Conservation (phyloP, 1,284 basidiomycete species). For the Phylloboletellus chloephorus region DNA sequence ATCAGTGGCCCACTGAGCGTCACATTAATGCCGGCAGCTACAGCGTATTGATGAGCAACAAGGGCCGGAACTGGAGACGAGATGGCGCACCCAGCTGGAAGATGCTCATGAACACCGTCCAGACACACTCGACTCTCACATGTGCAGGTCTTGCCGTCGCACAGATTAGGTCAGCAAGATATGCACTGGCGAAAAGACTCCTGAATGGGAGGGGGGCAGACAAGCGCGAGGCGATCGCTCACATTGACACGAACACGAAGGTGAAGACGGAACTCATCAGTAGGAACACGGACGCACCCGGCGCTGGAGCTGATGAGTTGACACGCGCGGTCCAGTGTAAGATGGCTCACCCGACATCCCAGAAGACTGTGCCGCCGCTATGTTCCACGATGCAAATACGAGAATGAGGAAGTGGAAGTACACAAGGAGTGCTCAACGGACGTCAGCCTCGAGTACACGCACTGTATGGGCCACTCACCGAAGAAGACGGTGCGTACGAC, state of each 20-base stretch:
- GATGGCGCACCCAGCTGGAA: slow-evolving; percentile 44
- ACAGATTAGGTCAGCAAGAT: slow-evolving; percentile 36
- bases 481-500: slow-evolving; percentile 53
- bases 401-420: slow-evolving; percentile 49
- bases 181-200: slow-evolving; percentile 19
- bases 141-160: slow-evolving; percentile 36
- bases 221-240: slow-evolving; percentile 23
- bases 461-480: slow-evolving; percentile 36
- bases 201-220: background rate
- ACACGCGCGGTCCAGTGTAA: background rate
- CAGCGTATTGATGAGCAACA: slow-evolving; percentile 1
- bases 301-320: slow-evolving; percentile 30
- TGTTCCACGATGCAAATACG: slow-evolving; percentile 56
- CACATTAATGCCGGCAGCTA: slow-evolving; percentile 45
- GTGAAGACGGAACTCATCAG: slow-evolving; percentile 45
- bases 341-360: slow-evolving; percentile 35
- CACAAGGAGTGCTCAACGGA: slow-evolving; percentile 42
- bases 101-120: slow-evolving; percentile 45
- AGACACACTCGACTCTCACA: slow-evolving; percentile 48
- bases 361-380: slow-evolving; percentile 35
- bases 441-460: background rate
- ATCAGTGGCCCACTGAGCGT: slow-evolving; percentile 38
- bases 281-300: slow-evolving; percentile 47
- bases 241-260: slow-evolving; percentile 45
- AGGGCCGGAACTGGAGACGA: background rate